Percentiles rank a stretch among this genome's conserved stretches.
Evolutionary conservation across 2,329 filamentous ascomycete genomes (phyloP).

Genomic region (Colletotrichum gloeosporioides): DNA sequence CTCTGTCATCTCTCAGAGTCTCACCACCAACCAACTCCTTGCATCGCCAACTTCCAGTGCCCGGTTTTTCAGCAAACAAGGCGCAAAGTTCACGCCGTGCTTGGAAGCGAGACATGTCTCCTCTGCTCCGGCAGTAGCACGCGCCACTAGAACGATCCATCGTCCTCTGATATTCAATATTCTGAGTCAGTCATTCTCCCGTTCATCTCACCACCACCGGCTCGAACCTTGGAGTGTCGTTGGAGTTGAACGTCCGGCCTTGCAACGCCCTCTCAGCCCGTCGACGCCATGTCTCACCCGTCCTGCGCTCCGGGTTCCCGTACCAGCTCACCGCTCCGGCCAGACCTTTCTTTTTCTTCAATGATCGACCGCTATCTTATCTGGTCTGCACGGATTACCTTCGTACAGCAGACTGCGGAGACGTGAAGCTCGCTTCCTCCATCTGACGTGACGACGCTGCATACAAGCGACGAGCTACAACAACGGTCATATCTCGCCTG

Average conservation of each 20-base stretch:
- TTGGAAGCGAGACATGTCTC: not conserved
- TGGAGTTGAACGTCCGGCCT: not conserved
- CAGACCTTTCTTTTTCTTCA: not conserved
- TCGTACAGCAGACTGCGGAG: not conserved
- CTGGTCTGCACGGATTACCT: not conserved
- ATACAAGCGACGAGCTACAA: not conserved
- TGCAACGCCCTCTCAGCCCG: not conserved
- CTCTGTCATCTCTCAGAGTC: not conserved
- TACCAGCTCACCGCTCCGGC: not conserved
- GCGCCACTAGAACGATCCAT: not conserved
- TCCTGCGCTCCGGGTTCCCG: not conserved
- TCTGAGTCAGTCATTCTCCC: not conserved
- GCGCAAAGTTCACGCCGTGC: not conserved
- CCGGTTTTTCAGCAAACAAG: not conserved
- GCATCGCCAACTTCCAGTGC: not conserved
- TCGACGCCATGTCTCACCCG: not conserved
- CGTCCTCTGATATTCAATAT: not conserved
- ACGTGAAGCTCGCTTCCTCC: not conserved
- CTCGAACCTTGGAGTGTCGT: not conserved
- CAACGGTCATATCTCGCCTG: slow-evolving; percentile 7
- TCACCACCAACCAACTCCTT: not conserved
- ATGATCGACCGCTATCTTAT: not conserved
- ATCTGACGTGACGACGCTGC: slow-evolving; percentile 1
- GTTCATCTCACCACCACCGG: not conserved
- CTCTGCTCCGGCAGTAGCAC: not conserved